Evolutionary conservation across 495 filamentous ascomycete species (phyloP).

Genomic region (Talaromyces adpressus): DNA sequence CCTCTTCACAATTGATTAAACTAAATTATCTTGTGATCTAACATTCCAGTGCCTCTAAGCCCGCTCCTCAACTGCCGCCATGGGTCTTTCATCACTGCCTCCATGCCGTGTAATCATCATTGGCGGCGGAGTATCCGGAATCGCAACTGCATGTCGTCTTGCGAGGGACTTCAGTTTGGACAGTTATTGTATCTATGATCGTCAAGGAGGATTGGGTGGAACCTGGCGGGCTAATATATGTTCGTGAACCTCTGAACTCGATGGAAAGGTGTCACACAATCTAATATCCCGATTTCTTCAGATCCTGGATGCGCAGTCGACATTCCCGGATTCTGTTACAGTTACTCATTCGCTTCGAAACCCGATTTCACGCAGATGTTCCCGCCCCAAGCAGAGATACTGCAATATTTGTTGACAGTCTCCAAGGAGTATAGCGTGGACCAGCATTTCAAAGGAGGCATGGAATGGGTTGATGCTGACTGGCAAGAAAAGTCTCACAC

Average conservation of each 20-base stretch:
- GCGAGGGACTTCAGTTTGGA: slow-evolving; percentile 13
- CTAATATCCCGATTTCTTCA: neutral
- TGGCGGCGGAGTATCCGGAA: slow-evolving; percentile 20
- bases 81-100: slow-evolving; percentile 1
- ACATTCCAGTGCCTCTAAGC: neutral
- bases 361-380: slow-evolving; percentile 19
- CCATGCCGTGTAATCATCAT: slow-evolving; percentile 16
- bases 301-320: slow-evolving; percentile 24
- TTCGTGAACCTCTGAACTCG: neutral
- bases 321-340: slow-evolving; percentile 21
- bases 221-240: slow-evolving; percentile 22
- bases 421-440: slow-evolving; percentile 8
- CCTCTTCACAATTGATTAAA: neutral
- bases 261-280: neutral
- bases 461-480: slow-evolving; percentile 12
- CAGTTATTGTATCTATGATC: slow-evolving; percentile 22
- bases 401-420: slow-evolving; percentile 1
- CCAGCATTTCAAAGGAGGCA: slow-evolving; percentile 12
- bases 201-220: slow-evolving; percentile 13
- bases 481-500: slow-evolving; percentile 15
- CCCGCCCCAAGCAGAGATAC: slow-evolving; percentile 18
- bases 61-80: neutral
- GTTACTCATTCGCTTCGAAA: slow-evolving; percentile 21
- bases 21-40: neutral
- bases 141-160: slow-evolving; percentile 21